Conservation (phyloP, 2,329 filamentous ascomycete genomes). For the Aspergillus fischeri region DNA sequence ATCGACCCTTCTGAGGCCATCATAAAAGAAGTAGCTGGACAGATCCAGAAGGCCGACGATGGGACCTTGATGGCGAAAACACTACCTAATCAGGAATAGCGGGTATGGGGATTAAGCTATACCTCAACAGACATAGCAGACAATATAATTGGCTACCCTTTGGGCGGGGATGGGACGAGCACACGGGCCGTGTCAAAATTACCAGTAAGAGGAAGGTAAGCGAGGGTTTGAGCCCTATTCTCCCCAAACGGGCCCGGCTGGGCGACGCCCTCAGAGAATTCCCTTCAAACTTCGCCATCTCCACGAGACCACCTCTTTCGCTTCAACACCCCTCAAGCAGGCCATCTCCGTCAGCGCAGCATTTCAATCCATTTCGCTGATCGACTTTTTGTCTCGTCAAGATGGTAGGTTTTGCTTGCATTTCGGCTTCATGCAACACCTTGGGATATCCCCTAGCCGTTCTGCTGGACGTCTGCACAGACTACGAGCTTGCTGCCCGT, state of each 20-base stretch:
- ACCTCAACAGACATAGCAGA: not conserved
- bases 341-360: conserved; percentile 40
- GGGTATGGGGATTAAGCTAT: not conserved
- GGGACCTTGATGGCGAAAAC: not conserved
- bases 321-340: conserved; percentile 32
- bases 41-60: conserved; percentile 9
- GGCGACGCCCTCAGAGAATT: conserved; percentile 26
- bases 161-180: not conserved
- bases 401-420: conserved; percentile 35
- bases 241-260: conserved; percentile 23
- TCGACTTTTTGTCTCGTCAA: conserved; percentile 40
- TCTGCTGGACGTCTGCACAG: not conserved
- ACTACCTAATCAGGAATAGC: not conserved
- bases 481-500: not conserved
- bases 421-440: not conserved
- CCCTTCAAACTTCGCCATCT: conserved; percentile 33
- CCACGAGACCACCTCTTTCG: conserved; percentile 32
- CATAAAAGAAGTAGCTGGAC: conserved; percentile 7
- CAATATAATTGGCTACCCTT: not conserved
- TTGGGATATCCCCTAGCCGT: not conserved
- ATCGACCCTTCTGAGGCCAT: not conserved
- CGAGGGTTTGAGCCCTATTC: conserved; percentile 38
- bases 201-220: conserved; percentile 29
- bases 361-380: conserved; percentile 38
- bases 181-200: not conserved